Conservation (phyloP, 208 protist species). For the Acanthamoeba castellanii region DNA sequence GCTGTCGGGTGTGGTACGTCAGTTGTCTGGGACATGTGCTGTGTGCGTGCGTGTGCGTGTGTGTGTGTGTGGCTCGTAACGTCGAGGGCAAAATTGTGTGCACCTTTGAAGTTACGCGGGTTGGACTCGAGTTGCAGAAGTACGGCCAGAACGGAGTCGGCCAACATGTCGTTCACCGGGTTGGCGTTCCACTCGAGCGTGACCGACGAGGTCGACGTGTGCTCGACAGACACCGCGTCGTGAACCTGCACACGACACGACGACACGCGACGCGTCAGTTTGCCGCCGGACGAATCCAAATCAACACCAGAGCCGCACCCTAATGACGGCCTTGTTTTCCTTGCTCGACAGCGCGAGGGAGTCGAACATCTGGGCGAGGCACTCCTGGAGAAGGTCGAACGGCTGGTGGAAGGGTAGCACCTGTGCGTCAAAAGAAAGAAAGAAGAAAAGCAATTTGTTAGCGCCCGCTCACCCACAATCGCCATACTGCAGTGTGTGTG, state of each 20-base stretch:
- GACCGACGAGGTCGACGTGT: slow-evolving; percentile 50
- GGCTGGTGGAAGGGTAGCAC: slow-evolving; percentile 39
- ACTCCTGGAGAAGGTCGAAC: slow-evolving; percentile 13
- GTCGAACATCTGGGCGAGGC: slow-evolving; percentile 47
- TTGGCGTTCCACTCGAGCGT: slow-evolving; percentile 80
- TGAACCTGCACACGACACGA: not conserved
- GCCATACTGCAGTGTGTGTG: not conserved
- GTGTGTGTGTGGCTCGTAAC: not conserved
- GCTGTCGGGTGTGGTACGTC: too few relatives aligned
- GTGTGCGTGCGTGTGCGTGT: not conserved
- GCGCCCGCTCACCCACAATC: not conserved
- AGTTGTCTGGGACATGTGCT: too few relatives aligned
- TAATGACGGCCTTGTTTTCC: not conserved
- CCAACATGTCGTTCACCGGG: slow-evolving; percentile 84
- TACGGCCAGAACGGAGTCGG: slow-evolving; percentile 79
- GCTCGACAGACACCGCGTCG: not conserved
- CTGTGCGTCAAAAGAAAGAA: not conserved
- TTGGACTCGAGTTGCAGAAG: slow-evolving; percentile 81
- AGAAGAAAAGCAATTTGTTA: not conserved
- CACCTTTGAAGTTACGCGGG: slow-evolving; percentile 77
- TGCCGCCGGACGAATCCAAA: not conserved
- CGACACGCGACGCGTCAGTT: not conserved
- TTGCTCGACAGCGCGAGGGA: not conserved
- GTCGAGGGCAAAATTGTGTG: not conserved
- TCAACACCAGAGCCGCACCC: not conserved